A percentile compares a stretch with the other conserved stretches of the same genome.
phyloP scores from a whole-genome alignment of 805 yeast genomes.

The Torulaspora maleeae region DNA sequence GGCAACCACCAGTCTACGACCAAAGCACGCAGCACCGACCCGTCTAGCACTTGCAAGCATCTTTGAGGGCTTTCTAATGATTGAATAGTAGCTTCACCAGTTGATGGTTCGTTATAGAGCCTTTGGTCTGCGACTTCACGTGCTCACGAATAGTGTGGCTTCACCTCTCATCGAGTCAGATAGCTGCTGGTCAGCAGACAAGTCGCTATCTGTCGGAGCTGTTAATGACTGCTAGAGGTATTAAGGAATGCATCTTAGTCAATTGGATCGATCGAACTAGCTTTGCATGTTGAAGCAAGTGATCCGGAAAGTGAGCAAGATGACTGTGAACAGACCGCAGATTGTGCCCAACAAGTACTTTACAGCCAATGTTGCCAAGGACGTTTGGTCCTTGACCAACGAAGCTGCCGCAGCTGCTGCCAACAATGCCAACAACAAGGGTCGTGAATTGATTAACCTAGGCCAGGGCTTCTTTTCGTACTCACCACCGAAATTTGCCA shows the following conservation, averaged over 20 bases:
- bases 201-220: background rate
- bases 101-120: background rate
- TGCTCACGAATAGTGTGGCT: background rate
- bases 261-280: background rate
- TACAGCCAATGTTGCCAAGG: conserved; percentile 62
- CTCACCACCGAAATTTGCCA: conserved; percentile 91
- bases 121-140: background rate
- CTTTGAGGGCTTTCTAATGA: background rate
- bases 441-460: conserved; percentile 77
- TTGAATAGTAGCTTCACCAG: background rate
- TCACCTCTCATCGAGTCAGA: background rate
- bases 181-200: background rate
- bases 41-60: background rate
- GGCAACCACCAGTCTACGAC: background rate
- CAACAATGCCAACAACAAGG: conserved; percentile 43
- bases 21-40: background rate
- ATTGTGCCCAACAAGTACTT: conserved; percentile 45
- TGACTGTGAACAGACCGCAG: conserved; percentile 14
- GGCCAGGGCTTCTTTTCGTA: conserved; percentile 98
- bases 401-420: conserved; percentile 90
- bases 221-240: background rate
- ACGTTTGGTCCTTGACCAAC: conserved; percentile 92
- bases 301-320: conserved; percentile 2
- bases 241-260: background rate
- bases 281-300: conserved; percentile 3